Base-by-base conservation (phyloP, 2,329 filamentous ascomycete genomes). In the Hymenoscyphus scutula region DNA sequence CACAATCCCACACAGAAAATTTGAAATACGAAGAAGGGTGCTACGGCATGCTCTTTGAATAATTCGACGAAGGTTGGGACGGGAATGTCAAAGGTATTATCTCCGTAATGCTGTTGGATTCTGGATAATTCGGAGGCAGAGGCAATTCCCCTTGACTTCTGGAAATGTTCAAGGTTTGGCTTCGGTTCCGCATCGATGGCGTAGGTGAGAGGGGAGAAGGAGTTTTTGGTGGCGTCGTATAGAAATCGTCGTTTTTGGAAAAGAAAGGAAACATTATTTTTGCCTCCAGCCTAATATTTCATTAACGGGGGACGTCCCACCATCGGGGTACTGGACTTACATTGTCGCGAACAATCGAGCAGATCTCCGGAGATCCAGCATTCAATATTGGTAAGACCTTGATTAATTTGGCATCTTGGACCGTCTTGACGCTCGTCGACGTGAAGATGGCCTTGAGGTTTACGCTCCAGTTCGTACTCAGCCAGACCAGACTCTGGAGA, bases 11-110 rank as follows among this genome's bases (percentile, higher is more conserved):
- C 95, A 72, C 96, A 99, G 81, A 99, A 99, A 65, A 99, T 83
- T 81, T 99, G 95, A 80, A 99, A 99, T 67, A 99, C 93, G 78
- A 99, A 99, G 82, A 99, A 99, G 5, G 95, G 95, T 25, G 96
- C 96, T 25, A 99, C 96, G 27, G 96, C 94, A 76, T 99, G 96
- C 77, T 99, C 95, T 77, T 96, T 91, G 84, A 97, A 99, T 57
- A 99, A 85, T 79, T 99, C 95, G 58, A 89, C 87, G 71, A 99
- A 99, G 11, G 90, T 94, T 3, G 96, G 95, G 13, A 99, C 93
- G 6, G 96, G 95, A 59, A 99, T 99, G 74, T 99, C 95, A 75
- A 99, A 99, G 15, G 90, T 92, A 75, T 99, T 99, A 71, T 88
- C 84, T 72, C 95, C 95, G 83, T 98, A 99, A 79, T 99, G 90